Base-by-base conservation (phyloP, 2,329 filamentous ascomycete species). In the Fusarium annulatum region DNA sequence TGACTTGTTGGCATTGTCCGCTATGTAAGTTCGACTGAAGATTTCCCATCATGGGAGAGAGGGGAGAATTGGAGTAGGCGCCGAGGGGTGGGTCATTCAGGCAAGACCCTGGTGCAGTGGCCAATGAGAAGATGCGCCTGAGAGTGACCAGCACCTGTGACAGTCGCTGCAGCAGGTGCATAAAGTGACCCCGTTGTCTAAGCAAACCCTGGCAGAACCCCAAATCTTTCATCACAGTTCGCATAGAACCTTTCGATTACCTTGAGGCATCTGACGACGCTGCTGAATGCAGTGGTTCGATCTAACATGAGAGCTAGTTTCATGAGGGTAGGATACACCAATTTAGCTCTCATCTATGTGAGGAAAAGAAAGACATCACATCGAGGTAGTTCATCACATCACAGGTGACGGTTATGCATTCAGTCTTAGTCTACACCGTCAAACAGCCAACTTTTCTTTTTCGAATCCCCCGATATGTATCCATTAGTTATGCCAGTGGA, bases 171-270 rank as follows among this genome's bases (percentile, higher is more conserved):
- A 73, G 67, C 71, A 73, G 71, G 71, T 73, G 67, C 69, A 70
- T 69, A 69, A 62, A 62, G 56, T 56, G 59, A 49, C 64, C 52
- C 67, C 39, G 51, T 63, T 64, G 55, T 57, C 64, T 46, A 61
- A 65, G 56, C 68, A 62, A 72, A 70, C 60, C 71, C 64, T 58
- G 64, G 57, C 45, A 53, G 42, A 43, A 56, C 51, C 52, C 56
- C 61, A 55, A 68, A 59, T 65, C 62, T 55, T 53, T 56, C 51
- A 71, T 63, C 70, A 64, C 57, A 65, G 58, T 64, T 70, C 62
- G 71, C 62, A 67, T 72, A 57, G 55, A 67, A 78, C 71, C 76
- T 63, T 78, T 78, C 76, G 76, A 78, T 78, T 78, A 56, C 67
- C 43, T 43, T 42, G 48, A 34, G 41, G 71, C 48, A 78, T 78